These are phyloP conservation scores for Apiospora hydei DNA, from an alignment of 2,329 filamentous ascomycete genomes.

Conservation along the genomic window DNA sequence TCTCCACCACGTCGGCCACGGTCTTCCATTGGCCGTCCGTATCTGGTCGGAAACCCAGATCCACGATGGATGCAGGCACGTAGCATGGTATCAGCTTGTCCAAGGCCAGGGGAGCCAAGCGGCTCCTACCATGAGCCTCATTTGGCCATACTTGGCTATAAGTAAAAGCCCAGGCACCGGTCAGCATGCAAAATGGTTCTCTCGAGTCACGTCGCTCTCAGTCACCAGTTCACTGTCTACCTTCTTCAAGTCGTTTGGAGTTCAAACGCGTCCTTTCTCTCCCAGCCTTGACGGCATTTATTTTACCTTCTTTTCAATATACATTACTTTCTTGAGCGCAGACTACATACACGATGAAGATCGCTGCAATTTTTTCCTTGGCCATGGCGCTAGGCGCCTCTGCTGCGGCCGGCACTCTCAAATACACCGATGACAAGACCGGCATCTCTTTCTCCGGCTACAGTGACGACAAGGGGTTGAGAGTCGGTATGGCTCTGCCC, in stretches of 20 bases:
- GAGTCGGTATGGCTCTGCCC: conserved; percentile 59
- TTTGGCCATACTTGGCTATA: not conserved
- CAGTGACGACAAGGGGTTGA: conserved; percentile 46
- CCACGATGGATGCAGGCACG: conserved; percentile 15
- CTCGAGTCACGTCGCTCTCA: not conserved
- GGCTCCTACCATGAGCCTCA: not conserved
- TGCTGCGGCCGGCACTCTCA: conserved; percentile 28
- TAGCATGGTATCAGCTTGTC: not conserved
- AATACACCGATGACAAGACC: conserved; percentile 51
- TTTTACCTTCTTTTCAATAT: conserved; percentile 13
- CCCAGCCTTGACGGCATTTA: conserved; percentile 27
- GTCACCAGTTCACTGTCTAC: conserved; percentile 16
- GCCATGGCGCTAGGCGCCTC: conserved; percentile 32
- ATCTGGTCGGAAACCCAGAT: not conserved
- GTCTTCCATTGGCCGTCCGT: not conserved
- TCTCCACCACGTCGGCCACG: not conserved
- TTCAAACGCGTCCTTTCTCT: conserved; percentile 28
- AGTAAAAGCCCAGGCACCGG: not conserved
- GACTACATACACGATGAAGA: conserved; percentile 32
- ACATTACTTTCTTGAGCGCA: conserved; percentile 23
- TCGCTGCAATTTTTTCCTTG: conserved; percentile 34
- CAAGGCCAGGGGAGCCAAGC: not conserved
- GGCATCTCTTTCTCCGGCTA: conserved; percentile 54
- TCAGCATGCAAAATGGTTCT: not conserved
- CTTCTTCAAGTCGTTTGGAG: conserved; percentile 28